Base-by-base conservation (phyloP, 305 asterid genomes). In the Nicotiana rustica region DNA sequence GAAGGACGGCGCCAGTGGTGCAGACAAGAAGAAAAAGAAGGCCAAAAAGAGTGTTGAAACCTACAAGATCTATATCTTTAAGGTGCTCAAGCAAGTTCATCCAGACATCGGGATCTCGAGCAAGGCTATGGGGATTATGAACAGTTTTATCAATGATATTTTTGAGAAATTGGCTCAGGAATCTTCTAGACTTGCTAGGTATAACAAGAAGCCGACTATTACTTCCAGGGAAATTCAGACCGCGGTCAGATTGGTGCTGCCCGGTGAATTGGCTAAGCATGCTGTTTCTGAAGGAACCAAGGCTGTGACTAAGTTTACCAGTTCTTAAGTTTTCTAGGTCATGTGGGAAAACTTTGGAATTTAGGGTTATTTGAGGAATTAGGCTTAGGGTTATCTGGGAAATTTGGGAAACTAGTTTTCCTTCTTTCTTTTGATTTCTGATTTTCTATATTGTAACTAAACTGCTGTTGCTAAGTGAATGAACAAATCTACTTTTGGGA, bases 101-200 rank as follows among this genome's bases (percentile, higher is more conserved):
- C 86, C 86, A 2, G 86, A 84, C 3, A 84, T 84, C 6, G 86
- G 86, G n/a, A 66, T 84, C 36, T 84, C 86, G 2, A 84, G 86
- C 84, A 84, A 84, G 84, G 84, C 86, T 4, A 84, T 84, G 86
- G 86, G 84, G 7, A 84, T 84, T 10, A 84, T 84, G 86, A 84
- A 84, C 75, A 84, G 83, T 49, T 84, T 38, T 38, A 38, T 38
- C 47, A 38, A 38, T 1, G 47, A 38, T 1, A 38, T 38, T 38
- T 38, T 84, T 31, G 86, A 84, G 86, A 84, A 84, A 60, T 60
- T 84, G 36, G 86, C 86, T 19, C 86, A 84, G 69, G 86, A 84
- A 57, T 52, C 86, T 33, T 84, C 86, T 14, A 60, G 83, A 73
- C 67, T 84, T 9, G 86, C 86, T 3, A 61, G 86, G 67, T 70